Percentiles rank a stretch among this genome's conserved stretches.
Evolutionary conservation across 805 yeast genomes (phyloP).

Genomic region (Candida dendrica): DNA sequence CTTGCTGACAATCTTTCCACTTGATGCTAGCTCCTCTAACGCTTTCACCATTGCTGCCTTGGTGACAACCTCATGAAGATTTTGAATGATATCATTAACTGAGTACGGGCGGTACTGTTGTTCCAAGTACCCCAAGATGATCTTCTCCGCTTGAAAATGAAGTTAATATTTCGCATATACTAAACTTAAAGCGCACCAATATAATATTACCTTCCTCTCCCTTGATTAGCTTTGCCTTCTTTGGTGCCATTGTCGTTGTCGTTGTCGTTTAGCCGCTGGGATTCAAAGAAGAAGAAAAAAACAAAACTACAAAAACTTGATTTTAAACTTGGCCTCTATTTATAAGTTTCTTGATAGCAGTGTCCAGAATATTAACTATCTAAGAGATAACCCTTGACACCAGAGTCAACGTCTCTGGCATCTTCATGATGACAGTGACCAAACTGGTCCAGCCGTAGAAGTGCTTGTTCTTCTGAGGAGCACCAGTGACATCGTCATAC

Average conservation of each 20-base stretch:
- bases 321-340: too few relatives aligned
- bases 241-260: neutral
- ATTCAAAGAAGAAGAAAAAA: neutral
- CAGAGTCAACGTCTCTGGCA: slow-evolving; percentile 44
- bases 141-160: slow-evolving; percentile 20
- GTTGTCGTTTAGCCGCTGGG: neutral
- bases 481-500: slow-evolving; percentile 72
- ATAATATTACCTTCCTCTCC: neutral
- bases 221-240: neutral
- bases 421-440: slow-evolving; percentile 71
- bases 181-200: too few relatives aligned
- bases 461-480: slow-evolving; percentile 75
- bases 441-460: slow-evolving; percentile 94
- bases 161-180: neutral
- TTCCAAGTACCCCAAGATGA: slow-evolving; percentile 30
- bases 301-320: too few relatives aligned
- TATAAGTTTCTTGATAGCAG: neutral
- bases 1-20: slow-evolving; percentile 29
- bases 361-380: too few relatives aligned
- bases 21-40: slow-evolving; percentile 27
- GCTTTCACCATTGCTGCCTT: slow-evolving; percentile 28
- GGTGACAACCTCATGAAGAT: slow-evolving; percentile 32
- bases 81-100: slow-evolving; percentile 36
- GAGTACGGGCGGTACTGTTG: slow-evolving; percentile 43
- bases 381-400: neutral